Percentiles rank a stretch among this genome's conserved stretches.
These are phyloP conservation scores for Didymella exigua DNA, from an alignment of 2,329 filamentous ascomycete species.

Conservation along the genomic window DNA sequence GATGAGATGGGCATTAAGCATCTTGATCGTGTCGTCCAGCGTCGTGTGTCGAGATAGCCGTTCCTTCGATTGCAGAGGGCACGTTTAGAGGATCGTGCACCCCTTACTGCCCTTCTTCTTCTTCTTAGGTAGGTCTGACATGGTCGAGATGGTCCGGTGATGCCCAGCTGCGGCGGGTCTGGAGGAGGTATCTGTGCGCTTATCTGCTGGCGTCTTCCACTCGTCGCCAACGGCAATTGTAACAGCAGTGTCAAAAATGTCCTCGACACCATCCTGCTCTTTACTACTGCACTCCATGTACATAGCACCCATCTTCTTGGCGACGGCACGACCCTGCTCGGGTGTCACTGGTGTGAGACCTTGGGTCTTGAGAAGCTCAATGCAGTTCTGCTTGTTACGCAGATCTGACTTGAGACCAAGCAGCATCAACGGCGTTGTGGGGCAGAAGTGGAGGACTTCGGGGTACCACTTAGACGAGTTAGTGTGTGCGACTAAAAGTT, in stretches of 20 bases:
- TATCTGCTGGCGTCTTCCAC: constrained; percentile 39
- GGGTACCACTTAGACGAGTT: constrained; percentile 84
- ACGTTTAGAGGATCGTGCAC: constrained; percentile 48
- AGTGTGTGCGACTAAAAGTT: constrained; percentile 18
- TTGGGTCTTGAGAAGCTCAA: constrained; percentile 98
- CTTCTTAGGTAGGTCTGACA: constrained; percentile 31
- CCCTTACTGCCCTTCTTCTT: constrained; percentile 48
- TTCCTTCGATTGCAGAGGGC: constrained; percentile 19
- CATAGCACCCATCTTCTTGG: constrained; percentile 88
- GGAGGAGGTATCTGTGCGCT: constrained; percentile 13
- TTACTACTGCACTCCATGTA: constrained; percentile 99
- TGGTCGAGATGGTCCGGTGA: constrained; percentile 26
- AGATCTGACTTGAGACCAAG: constrained; percentile 97
- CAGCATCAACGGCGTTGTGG: constrained; percentile 92
- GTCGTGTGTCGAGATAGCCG: constrained; percentile 45
- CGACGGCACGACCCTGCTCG: constrained; percentile 86
- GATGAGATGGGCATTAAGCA: constrained; percentile 47
- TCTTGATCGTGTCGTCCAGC: constrained; percentile 50
- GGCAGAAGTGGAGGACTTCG: constrained; percentile 98
- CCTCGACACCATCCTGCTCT: constrained; percentile 93
- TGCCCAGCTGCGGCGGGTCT: constrained; percentile 26
- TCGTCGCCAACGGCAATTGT: constrained; percentile 84
- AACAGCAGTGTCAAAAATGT: constrained; percentile 93
- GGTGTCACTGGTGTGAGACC: constrained; percentile 92
- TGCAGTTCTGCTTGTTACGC: constrained; percentile 92